Base-by-base conservation (phyloP, 345 rosid species). In the Chamaenerion angustifolium region DNA sequence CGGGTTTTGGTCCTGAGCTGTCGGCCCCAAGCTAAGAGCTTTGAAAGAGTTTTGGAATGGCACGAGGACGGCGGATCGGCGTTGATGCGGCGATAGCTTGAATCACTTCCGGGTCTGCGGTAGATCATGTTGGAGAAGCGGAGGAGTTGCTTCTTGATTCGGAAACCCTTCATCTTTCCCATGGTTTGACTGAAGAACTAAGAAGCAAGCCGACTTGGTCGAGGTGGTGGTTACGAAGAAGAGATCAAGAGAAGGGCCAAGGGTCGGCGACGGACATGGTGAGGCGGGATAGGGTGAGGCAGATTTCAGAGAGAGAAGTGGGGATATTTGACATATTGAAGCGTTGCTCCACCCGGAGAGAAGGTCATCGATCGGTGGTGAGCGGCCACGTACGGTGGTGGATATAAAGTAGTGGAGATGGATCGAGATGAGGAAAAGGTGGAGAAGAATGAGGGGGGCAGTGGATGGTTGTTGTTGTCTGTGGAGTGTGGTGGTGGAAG, bases 141-240 rank as follows among this genome's bases (percentile, higher is more conserved):
- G 60, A 62, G 31, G 11, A 85, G 45, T 42, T 73, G 76, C 45
- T 60, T 77, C 44, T 80, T 72, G 43, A 85, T 68, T 57, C 69
- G 79, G 76, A 89, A 75, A 1, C 98, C 95, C 64, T 68, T 64
- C 25, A 65, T 59, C 64, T 71, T 85, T 27, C 64, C 71, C 88
- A 67, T 73, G 49, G 52, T 49, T 23, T 7, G 15, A 21, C 41
- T 42, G 42, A 14, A 25, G 14, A 45, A 21, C 35, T 54, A 14
- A 25, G 8, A 6, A 10, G 6, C 11, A 11, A n/a, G 45, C 16
- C 40, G 25, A 19, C 9, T 1, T 45, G 19, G 9, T 12, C 11
- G 10, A 6, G 16, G 16, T 18, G 2, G 14, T 1, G 41, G 17
- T 31, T 16, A 18, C 15, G 42, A 11, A 8, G 46, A 16, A 42